Conservation (phyloP, 805 yeast genomes). For the Metschnikowia hibisci region DNA sequence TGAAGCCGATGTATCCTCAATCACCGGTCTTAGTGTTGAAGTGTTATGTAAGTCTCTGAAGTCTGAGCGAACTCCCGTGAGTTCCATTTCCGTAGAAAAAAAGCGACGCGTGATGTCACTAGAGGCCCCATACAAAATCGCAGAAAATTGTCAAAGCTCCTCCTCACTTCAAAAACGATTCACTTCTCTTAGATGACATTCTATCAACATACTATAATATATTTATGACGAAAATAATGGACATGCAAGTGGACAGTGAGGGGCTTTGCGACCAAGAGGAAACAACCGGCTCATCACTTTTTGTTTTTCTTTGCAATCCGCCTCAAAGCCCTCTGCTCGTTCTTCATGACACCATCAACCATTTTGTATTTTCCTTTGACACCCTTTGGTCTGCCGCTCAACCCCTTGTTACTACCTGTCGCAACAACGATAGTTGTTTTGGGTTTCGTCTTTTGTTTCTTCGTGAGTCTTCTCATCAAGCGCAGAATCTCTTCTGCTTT, state of each 20-base stretch:
- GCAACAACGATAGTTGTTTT: constrained; percentile 89
- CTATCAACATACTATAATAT: too few species aligned
- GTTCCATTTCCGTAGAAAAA: not conserved
- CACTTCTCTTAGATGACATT: too few species aligned
- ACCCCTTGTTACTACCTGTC: constrained; percentile 74
- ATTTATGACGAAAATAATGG: too few species aligned
- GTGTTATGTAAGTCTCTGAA: too few species aligned
- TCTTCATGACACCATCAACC: constrained; percentile 98
- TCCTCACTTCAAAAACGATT: too few species aligned
- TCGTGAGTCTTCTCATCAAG: constrained; percentile 75
- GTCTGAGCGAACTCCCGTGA: not conserved
- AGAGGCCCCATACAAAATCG: too few species aligned
- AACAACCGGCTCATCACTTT: constrained; percentile 31
- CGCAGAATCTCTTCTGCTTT: constrained; percentile 90
- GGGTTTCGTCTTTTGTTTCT: constrained; percentile 69
- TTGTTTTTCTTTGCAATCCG: constrained; percentile 85
- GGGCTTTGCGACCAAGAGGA: not conserved
- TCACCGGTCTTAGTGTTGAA: not conserved
- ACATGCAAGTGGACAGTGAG: too few species aligned
- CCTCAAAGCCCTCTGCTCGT: constrained; percentile 89
- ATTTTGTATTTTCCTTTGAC: constrained; percentile 96
- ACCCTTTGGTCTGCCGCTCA: constrained; percentile 95
- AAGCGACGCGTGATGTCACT: constrained; percentile 4
- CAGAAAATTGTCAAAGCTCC: not conserved
- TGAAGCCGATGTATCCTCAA: not conserved